These are phyloP conservation scores for Funneliformis geosporum DNA, from an alignment of 192 early-diverging fungal species.

Conservation along the genomic window DNA sequence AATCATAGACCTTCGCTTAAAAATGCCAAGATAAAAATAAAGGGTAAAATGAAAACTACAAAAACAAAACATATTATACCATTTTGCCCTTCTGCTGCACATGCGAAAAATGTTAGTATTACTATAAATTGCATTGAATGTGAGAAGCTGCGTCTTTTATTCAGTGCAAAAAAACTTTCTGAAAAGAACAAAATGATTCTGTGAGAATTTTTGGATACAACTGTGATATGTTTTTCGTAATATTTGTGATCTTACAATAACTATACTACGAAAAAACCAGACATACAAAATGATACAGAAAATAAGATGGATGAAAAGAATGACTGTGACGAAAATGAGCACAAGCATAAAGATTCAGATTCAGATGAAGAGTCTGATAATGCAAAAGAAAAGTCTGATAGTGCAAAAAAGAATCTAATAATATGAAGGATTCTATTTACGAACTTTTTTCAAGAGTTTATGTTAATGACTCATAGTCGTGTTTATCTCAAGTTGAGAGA, in stretches of 20 bases:
- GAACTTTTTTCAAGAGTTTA: too few species aligned
- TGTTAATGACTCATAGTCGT: too few species aligned
- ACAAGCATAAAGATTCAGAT: too few species aligned
- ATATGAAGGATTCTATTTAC: background rate
- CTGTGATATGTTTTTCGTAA: background rate
- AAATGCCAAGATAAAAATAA: background rate
- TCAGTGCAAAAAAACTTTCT: background rate
- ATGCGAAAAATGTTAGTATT: background rate
- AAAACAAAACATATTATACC: background rate
- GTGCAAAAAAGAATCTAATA: too few species aligned
- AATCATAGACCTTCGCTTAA: background rate
- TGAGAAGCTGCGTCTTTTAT: background rate
- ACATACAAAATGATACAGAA: background rate
- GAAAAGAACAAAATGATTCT: background rate
- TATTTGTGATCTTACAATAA: background rate
- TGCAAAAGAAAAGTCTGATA: background rate
- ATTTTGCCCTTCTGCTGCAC: background rate
- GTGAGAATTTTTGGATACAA: background rate
- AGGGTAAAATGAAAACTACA: background rate
- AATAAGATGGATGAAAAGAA: background rate
- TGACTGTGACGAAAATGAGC: background rate
- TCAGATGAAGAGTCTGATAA: background rate
- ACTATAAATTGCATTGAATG: background rate
- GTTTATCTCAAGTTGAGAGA: too few species aligned
- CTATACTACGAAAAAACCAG: background rate